Base-by-base conservation (phyloP, 176 grass and related monocot genomes). In the Paspalum notatum region DNA sequence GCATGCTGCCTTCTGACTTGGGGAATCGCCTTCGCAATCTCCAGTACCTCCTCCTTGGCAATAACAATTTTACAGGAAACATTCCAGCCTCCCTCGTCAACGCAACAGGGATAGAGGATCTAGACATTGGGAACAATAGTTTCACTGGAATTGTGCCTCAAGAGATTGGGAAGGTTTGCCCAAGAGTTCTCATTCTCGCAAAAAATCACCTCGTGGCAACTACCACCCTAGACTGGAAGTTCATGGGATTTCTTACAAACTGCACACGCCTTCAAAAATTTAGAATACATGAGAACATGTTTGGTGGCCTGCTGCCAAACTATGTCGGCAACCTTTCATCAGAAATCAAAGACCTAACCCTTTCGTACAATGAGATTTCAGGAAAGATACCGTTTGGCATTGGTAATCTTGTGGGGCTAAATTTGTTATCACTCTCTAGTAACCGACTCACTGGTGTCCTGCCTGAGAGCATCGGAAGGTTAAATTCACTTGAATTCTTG, bases 181-280 rank as follows among this genome's bases (percentile, higher is more conserved):
- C 71, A 43, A 25, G 48, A 8, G 13, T 73, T 26, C 22, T 90
- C 1, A 44, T 25, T 5, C 9, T 82, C 7, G 53, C 38, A 0
- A 9, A 1, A 1, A 83, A 83, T 43, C 17, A 63, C 8, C 1
- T 83, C 4, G n/a, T 15, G 41, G 66, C 80, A 16, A 64, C 22
- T 5, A 62, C 26, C 1, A 2, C 16, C 5, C 6, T 2, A 10
- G 80, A n/a, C 16, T 84, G 88, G 14, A 2, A 58, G 27, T 56
- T 90, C 18, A 41, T 83, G 1, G 41, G 42, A 14, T 56, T 73
- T 26, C 32, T 90, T 39, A 79, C 78, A 79, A 90, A 90, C 75
- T 86, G 88, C 47, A 86, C 16, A n/a, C n/a, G n/a, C n/a, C n/a
- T n/a, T n/a, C n/a, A n/a, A n/a, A n/a, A n/a, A n/a, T n/a, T n/a